phyloP scores from a whole-genome alignment of 208 protist species.

The Acanthamoeba lenticulata region DNA sequence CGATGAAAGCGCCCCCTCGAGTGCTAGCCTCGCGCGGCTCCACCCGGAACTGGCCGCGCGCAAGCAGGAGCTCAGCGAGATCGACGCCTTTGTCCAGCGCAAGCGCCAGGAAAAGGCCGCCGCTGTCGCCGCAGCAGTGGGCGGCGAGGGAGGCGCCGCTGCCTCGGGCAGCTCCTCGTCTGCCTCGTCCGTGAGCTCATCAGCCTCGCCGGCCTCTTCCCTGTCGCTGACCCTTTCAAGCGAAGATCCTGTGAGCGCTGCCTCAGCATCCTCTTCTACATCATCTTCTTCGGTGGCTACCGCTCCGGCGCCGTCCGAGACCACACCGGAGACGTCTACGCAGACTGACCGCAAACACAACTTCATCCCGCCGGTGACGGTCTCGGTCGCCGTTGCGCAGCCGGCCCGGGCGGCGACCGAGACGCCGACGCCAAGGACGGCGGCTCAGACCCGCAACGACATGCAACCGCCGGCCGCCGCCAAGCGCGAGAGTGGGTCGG shows the following conservation, averaged over 20 bases:
- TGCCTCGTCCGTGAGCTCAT: not conserved
- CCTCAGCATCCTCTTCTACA: not conserved
- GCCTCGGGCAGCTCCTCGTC: not conserved
- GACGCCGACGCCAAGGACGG: too few relatives aligned
- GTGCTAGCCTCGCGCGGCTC: not conserved
- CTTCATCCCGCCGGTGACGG: too few relatives aligned
- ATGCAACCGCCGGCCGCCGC: not conserved
- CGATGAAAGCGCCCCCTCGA: not conserved
- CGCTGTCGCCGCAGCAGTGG: not conserved
- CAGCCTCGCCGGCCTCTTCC: not conserved
- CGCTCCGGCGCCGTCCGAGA: too few relatives aligned
- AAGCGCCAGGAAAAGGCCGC: not conserved
- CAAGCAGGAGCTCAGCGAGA: constrained; percentile 5
- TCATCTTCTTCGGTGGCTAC: not conserved
- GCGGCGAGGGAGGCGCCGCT: not conserved
- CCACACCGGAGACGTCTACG: not conserved
- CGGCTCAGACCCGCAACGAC: too few relatives aligned
- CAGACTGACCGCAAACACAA: too few relatives aligned
- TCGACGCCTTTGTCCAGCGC: constrained; percentile 15
- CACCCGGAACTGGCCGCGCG: not conserved
- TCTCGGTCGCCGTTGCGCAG: too few relatives aligned
- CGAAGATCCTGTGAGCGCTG: not conserved
- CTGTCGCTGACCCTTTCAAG: not conserved
- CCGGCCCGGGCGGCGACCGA: too few relatives aligned
- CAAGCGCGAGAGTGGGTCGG: not conserved